Conservation (phyloP, 371 early-diverging fungal genomes). For the Syncephalastrum sp. region DNA sequence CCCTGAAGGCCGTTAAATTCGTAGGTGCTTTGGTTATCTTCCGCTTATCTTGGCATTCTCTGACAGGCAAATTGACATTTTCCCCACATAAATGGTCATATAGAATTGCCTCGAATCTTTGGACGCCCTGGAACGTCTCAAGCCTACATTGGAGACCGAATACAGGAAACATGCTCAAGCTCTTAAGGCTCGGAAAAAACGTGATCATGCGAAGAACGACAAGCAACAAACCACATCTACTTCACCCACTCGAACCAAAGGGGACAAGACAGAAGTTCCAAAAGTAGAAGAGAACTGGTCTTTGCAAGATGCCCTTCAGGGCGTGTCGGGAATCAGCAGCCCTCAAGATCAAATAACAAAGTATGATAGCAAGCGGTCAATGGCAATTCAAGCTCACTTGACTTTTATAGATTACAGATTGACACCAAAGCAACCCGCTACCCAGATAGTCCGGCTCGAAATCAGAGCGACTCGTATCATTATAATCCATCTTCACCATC, state of each 20-base stretch:
- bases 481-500: constrained; percentile 1
- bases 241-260: too few species aligned
- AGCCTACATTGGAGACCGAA: constrained; percentile 31
- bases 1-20: constrained; percentile 27
- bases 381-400: neutral
- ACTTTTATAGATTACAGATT: too few species aligned
- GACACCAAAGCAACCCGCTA: constrained; percentile 15
- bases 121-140: constrained; percentile 45
- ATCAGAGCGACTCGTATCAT: constrained; percentile 38
- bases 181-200: constrained; percentile 8
- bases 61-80: neutral
- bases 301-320: constrained; percentile 45
- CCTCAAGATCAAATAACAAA: neutral
- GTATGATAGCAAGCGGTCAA: neutral
- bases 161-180: constrained; percentile 21
- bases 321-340: constrained; percentile 37
- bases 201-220: neutral
- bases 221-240: neutral
- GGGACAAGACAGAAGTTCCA: neutral
- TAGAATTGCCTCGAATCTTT: constrained; percentile 52
- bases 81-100: neutral
- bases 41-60: neutral
- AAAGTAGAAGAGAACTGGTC: constrained; percentile 26
- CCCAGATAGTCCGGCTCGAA: constrained; percentile 19
- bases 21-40: constrained; percentile 16